phyloP scores from a whole-genome alignment of 768 basidiomycete genomes.

The Termitomyces sp. region DNA sequence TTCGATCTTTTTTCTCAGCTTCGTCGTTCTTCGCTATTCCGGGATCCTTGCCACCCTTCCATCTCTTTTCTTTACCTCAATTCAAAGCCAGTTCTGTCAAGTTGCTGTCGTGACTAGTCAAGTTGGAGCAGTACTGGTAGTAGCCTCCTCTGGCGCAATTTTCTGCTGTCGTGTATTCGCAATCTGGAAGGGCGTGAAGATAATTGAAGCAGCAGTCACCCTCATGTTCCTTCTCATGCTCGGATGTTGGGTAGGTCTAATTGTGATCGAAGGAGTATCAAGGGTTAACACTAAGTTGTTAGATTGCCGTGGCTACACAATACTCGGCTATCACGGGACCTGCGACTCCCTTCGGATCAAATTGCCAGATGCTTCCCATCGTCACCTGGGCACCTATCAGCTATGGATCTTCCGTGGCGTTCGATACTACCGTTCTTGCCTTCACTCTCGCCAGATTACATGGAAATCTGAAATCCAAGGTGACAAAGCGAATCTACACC shows the following conservation, averaged over 20 bases:
- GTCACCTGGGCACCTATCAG: slow-evolving; percentile 28
- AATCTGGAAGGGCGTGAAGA: slow-evolving; percentile 25
- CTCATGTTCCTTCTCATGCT: slow-evolving; percentile 22
- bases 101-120: slow-evolving; percentile 23
- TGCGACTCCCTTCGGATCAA: slow-evolving; percentile 24
- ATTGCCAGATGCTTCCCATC: slow-evolving; percentile 26
- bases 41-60: slow-evolving; percentile 24
- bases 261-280: no score
- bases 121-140: slow-evolving; percentile 22
- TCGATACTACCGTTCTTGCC: slow-evolving; percentile 21
- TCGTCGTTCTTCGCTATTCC: slow-evolving; percentile 28
- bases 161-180: slow-evolving; percentile 27
- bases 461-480: slow-evolving; percentile 15
- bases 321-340: slow-evolving; percentile 20
- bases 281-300: slow-evolving; percentile 2
- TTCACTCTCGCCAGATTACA: slow-evolving; percentile 20
- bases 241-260: slow-evolving; percentile 22
- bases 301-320: slow-evolving; percentile 28
- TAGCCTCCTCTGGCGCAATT: slow-evolving; percentile 25
- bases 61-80: slow-evolving; percentile 21
- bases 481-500: slow-evolving; percentile 22
- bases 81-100: slow-evolving; percentile 24
- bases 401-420: slow-evolving; percentile 25
- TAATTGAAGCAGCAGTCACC: slow-evolving; percentile 18
- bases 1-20: slow-evolving; percentile 13